Percentiles rank a stretch among this genome's conserved stretches.
Conservation (phyloP, 768 basidiomycete species). For the Butyriboletus loyo region DNA sequence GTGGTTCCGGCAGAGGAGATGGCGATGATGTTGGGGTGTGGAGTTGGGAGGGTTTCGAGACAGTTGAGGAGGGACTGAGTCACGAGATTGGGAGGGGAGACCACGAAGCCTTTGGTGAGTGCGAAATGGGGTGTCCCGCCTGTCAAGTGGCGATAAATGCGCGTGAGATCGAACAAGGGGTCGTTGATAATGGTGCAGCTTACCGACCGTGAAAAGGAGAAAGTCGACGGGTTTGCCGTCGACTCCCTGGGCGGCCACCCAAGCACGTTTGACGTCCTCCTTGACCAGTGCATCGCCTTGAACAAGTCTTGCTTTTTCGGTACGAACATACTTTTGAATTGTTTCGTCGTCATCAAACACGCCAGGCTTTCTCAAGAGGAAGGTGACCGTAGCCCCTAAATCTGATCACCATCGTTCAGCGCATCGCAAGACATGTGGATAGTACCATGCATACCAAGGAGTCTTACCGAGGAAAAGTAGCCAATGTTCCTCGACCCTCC, state of each 20-base stretch:
- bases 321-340: conserved; percentile 50
- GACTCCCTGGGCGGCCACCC: conserved; percentile 39
- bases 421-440: not conserved
- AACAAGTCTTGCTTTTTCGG: conserved; percentile 51
- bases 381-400: conserved; percentile 58
- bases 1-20: conserved; percentile 55
- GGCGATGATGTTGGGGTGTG: conserved; percentile 48
- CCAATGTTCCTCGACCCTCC: conserved; percentile 60
- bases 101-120: conserved; percentile 45
- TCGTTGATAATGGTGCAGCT: conserved; percentile 14
- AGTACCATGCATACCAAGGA: conserved; percentile 40
- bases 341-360: conserved; percentile 52
- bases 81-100: conserved; percentile 55
- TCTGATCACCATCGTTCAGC: conserved; percentile 34
- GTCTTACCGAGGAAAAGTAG: conserved; percentile 45
- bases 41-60: conserved; percentile 50
- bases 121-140: conserved; percentile 39
- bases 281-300: conserved; percentile 59
- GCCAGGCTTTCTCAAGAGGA: conserved; percentile 51
- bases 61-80: conserved; percentile 55
- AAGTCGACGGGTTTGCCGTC: conserved; percentile 42
- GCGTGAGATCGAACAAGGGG: not conserved
- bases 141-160: not conserved
- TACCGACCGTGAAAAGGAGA: conserved; percentile 62
- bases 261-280: conserved; percentile 50